Conservation (phyloP, 306 rosid genomes). For the Quercus alba region DNA sequence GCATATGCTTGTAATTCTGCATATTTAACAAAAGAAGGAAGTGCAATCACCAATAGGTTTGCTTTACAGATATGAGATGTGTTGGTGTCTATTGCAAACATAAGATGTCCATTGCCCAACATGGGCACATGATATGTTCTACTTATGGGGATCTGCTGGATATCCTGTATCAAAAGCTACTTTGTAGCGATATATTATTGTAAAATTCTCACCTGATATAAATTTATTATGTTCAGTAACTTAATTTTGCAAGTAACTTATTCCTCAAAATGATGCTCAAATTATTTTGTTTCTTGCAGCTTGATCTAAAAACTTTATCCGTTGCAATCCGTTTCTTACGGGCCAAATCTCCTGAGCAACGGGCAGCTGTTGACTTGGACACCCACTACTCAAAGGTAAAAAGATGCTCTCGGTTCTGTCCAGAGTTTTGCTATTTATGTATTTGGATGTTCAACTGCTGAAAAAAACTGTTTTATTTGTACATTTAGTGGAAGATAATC, state of each 20-base stretch:
- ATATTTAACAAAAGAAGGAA: no score
- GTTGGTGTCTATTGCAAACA: background rate
- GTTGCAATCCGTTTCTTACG: conserved; percentile 78
- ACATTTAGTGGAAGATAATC: background rate
- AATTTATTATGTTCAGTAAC: background rate
- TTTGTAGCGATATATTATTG: background rate
- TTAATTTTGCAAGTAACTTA: background rate
- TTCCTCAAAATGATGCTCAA: background rate
- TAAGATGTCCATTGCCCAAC: background rate
- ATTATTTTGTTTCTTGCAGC: conserved; percentile 41
- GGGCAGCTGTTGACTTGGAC: conserved; percentile 98
- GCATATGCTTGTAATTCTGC: no score
- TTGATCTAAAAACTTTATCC: conserved; percentile 57
- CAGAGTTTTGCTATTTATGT: background rate
- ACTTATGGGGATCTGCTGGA: background rate
- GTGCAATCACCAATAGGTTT: no score
- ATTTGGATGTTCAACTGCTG: background rate
- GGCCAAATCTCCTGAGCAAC: conserved; percentile 93
- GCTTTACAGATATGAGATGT: no score
- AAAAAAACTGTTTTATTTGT: background rate
- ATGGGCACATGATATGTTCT: background rate
- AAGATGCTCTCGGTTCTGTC: conserved; percentile 9
- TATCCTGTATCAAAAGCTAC: background rate
- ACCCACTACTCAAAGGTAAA: conserved; percentile 87
- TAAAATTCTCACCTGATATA: background rate